Percentiles rank a stretch among this genome's conserved stretches.
Conservation (phyloP, 176 grass and related monocot genomes). For the Elaeis guineensis region DNA sequence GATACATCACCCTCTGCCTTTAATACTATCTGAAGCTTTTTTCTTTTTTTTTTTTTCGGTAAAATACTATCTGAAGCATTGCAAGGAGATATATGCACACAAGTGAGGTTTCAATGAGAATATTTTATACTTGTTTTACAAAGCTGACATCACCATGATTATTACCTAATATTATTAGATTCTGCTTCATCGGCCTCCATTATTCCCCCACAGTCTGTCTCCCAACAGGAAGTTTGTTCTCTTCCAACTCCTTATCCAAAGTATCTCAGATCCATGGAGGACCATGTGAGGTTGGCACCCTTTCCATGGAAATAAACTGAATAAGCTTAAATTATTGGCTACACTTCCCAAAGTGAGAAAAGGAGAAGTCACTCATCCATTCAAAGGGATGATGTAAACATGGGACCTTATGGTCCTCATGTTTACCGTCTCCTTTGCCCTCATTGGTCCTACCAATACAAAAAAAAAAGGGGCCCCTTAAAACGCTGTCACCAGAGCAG, state of each 20-base stretch:
- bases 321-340: background rate
- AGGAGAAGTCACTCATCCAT: constrained; percentile 25
- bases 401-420: constrained; percentile 14
- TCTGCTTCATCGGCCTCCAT: background rate
- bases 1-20: too few species aligned
- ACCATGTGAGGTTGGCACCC: constrained; percentile 6
- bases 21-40: too few species aligned
- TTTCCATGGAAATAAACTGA: background rate
- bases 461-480: background rate
- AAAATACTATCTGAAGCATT: too few species aligned
- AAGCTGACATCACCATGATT: too few species aligned
- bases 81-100: too few species aligned
- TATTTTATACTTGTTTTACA: too few species aligned
- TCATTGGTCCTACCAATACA: background rate
- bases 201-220: constrained; percentile 4
- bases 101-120: too few species aligned
- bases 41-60: too few species aligned
- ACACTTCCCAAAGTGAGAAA: background rate
- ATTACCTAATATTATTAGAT: too few species aligned
- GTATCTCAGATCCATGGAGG: constrained; percentile 4
- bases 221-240: background rate
- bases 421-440: background rate
- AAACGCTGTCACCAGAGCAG: background rate
- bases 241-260: background rate
- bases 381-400: constrained; percentile 27